These are phyloP conservation scores for Dactylellina sp. DNA, from an alignment of 2,329 filamentous ascomycete species.

Conservation along the genomic window DNA sequence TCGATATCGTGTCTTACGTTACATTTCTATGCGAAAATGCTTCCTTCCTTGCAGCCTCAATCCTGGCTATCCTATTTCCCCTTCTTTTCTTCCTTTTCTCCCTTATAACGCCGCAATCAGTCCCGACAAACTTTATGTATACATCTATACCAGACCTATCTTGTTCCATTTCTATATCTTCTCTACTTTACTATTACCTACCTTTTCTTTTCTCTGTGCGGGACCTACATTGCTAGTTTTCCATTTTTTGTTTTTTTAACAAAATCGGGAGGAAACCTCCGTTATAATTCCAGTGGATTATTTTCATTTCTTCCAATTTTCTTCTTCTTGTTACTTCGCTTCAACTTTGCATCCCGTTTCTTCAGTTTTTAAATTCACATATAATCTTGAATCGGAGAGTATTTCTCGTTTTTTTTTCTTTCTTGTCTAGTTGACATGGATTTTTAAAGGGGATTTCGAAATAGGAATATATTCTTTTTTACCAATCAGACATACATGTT, in stretches of 20 bases:
- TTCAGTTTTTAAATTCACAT: slow-evolving; percentile 2
- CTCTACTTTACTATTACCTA: background rate
- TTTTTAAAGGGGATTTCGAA: too few relatives aligned
- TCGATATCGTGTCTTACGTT: slow-evolving; percentile 26
- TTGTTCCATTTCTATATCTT: too few relatives aligned
- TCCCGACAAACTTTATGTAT: slow-evolving; percentile 7
- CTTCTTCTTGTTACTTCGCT: slow-evolving; percentile 18
- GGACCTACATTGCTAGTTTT: slow-evolving; percentile 19
- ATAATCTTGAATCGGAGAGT: too few relatives aligned
- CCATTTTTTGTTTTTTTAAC: too few relatives aligned
- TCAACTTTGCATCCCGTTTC: background rate
- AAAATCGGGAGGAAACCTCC: too few relatives aligned
- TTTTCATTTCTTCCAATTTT: background rate
- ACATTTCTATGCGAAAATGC: slow-evolving; percentile 26
- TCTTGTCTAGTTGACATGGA: too few relatives aligned
- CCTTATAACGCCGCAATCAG: too few relatives aligned
- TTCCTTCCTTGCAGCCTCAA: background rate
- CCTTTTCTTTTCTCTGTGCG: too few relatives aligned
- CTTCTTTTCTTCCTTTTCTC: slow-evolving; percentile 44
- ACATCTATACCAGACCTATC: too few relatives aligned
- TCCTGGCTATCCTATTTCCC: background rate
- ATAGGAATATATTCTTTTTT: too few relatives aligned
- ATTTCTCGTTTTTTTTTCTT: too few relatives aligned
- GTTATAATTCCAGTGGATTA: background rate
- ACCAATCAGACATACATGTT: too few relatives aligned